Base-by-base conservation (phyloP, 805 yeast species). In the Teunomyces aglyptinius region DNA sequence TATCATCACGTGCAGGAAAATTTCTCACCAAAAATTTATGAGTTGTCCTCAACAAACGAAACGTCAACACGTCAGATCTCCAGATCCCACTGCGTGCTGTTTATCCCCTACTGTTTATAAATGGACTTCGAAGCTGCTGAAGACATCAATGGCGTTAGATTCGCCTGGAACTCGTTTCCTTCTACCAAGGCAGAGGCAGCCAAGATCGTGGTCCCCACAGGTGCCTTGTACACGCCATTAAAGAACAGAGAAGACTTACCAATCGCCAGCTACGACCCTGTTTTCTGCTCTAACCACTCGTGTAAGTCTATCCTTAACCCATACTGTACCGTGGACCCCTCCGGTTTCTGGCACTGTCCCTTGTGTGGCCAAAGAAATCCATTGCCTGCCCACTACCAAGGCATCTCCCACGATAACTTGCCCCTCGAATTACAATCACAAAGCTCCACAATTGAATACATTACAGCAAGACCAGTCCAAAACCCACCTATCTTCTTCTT, bases 191-290 rank as follows among this genome's bases (percentile, higher is more conserved):
- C 82, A 35, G 98, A 94, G 66, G 94, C 96, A 15, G 84, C 85
- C 58, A 86, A 94, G 56, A 86, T 90, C 60, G 95, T 92, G 15
- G 91, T 94, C 27, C 99, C 99, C 10, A 84, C 94, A 31, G 96
- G 97, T 35, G 85, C 96, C 46, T 71, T 94, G 51, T 94, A 90
- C 74, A 91, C 97, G n/a, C 99, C 99, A 6, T 77, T 94, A 57
- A 82, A 89, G 59, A 81, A 81, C 48, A 80, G 87, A 54, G 86
- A 85, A 49, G 90, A 85, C 52, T 73, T 89, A 51, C 85, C 89
- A 13, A 70, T 87, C 44, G 89, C 92, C 47, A 80, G 80, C 57
- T 89, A 90, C 67, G 96, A 91, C 64, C 97, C 97, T 10, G 82
- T 83, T 43, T 69, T 81, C 36, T 91, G 97, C 71, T 78, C 90